These are phyloP conservation scores for Plasmodium knowlesi DNA, from an alignment of 169 alveolate genomes.

Conservation along the genomic window DNA sequence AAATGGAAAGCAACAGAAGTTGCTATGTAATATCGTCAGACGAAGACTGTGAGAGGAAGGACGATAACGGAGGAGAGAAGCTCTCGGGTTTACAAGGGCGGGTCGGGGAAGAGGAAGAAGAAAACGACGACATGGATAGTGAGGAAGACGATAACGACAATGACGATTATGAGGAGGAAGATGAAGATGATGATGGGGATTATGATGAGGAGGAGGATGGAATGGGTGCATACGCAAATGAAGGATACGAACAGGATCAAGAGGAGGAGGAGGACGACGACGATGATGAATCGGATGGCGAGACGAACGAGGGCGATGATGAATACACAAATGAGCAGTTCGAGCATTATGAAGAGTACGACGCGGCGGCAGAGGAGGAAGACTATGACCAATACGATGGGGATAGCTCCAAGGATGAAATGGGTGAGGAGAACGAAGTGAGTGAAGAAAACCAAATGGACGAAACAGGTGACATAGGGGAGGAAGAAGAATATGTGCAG, in stretches of 20 bases:
- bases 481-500: neutral
- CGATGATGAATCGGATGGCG: neutral
- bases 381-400: neutral
- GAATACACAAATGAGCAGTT: neutral
- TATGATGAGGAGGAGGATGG: neutral
- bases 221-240: neutral
- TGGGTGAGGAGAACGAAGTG: neutral
- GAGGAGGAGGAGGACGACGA: constrained; percentile 10
- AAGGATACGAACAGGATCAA: neutral
- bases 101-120: neutral
- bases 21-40: constrained; percentile 60
- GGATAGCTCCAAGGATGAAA: neutral
- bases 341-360: neutral
- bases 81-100: neutral
- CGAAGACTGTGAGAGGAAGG: constrained; percentile 3
- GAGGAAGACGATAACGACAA: neutral
- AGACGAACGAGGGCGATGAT: neutral
- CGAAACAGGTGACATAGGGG: neutral
- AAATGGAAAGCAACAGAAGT: constrained; percentile 13
- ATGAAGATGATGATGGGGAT: neutral
- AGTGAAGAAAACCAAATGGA: neutral
- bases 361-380: neutral
- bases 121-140: neutral
- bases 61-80: neutral
- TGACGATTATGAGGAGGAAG: neutral